Conservation (phyloP, 2,329 filamentous ascomycete species). For the Ophiostoma montium region DNA sequence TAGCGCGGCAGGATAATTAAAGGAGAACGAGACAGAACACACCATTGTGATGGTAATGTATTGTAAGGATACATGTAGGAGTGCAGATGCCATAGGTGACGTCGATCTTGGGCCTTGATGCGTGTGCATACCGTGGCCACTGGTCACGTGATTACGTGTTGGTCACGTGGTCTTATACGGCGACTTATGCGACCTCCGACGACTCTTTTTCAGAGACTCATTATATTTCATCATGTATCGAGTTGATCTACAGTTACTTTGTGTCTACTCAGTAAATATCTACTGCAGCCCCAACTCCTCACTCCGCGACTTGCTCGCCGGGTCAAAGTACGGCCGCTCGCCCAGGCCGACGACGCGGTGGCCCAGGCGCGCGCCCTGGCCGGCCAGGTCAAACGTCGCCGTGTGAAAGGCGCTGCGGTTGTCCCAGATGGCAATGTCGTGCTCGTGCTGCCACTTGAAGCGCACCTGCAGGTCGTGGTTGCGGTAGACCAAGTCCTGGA, state of each 20-base stretch:
- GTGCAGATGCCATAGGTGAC: no score
- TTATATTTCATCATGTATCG: background rate
- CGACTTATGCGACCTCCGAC: no score
- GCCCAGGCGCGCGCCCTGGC: slow-evolving; percentile 27
- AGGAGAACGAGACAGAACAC: background rate
- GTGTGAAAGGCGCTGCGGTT: slow-evolving; percentile 42
- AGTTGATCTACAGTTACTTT: no score
- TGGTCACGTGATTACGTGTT: no score
- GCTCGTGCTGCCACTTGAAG: slow-evolving; percentile 26
- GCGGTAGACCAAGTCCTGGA: slow-evolving; percentile 33
- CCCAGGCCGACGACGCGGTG: slow-evolving; percentile 40
- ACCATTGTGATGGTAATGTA: no score
- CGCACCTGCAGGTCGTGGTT: slow-evolving; percentile 44
- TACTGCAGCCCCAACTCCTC: slow-evolving; percentile 3
- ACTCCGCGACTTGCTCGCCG: slow-evolving; percentile 31
- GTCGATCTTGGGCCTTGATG: no score
- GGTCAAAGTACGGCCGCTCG: slow-evolving; percentile 40
- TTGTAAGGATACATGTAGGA: no score
- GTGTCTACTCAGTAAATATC: background rate
- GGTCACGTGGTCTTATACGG: no score
- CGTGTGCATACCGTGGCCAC: no score
- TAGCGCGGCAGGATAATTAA: background rate
- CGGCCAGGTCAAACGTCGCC: slow-evolving; percentile 43
- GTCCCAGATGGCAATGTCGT: slow-evolving; percentile 43
- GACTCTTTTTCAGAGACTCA: background rate